These are phyloP conservation scores for Penicillium sclerotigenum DNA, from an alignment of 2,329 filamentous ascomycete genomes.

Conservation along the genomic window DNA sequence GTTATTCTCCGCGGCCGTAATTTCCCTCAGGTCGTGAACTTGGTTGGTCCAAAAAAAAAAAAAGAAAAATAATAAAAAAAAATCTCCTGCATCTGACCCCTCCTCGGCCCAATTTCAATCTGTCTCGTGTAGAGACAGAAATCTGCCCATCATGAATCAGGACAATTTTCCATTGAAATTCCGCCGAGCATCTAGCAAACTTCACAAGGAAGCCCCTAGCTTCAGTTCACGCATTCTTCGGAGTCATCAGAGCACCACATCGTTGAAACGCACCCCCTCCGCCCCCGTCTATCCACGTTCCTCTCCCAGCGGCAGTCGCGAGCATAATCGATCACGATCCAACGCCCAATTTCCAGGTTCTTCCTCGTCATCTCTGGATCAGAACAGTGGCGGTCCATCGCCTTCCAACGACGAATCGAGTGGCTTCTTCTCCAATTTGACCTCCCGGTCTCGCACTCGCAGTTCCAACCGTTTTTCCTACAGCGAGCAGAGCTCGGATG, in stretches of 20 bases:
- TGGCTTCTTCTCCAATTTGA: conserved; percentile 26
- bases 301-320: conserved; percentile 38
- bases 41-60: conserved; percentile 4
- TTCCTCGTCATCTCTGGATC: conserved; percentile 48
- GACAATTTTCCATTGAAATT: conserved; percentile 40
- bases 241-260: conserved; percentile 43
- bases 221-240: conserved; percentile 41
- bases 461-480: conserved; percentile 37
- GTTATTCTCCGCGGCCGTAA: conserved; percentile 7
- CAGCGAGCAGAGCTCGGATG: conserved; percentile 43
- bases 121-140: conserved; percentile 24
- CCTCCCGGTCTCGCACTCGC: conserved; percentile 33
- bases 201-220: conserved; percentile 46
- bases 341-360: conserved; percentile 43
- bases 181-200: conserved; percentile 42
- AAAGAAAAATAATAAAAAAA: neutral
- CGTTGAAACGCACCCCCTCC: conserved; percentile 48
- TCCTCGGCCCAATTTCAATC: conserved; percentile 29
- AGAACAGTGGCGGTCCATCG: conserved; percentile 41
- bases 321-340: conserved; percentile 46
- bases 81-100: conserved; percentile 23
- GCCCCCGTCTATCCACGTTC: conserved; percentile 46
- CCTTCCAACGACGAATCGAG: conserved; percentile 37
- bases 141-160: conserved; percentile 35
- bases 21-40: neutral